Evolutionary conservation across 1,139 yeast genomes (phyloP).

Genomic region (Magnusiomyces magnusii): DNA sequence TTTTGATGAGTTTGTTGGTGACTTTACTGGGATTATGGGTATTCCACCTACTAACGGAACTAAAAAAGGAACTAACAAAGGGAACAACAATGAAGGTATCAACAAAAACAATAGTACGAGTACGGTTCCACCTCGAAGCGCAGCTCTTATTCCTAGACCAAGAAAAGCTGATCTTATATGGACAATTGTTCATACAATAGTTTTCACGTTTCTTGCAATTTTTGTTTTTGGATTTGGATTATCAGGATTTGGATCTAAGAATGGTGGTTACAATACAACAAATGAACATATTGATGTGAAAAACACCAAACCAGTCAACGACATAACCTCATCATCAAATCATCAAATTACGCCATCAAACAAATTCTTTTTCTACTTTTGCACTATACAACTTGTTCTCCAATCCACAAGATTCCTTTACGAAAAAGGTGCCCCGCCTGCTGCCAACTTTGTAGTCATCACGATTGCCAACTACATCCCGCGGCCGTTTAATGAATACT

Average conservation of each 20-base stretch:
- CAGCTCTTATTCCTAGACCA: slow-evolving; percentile 3
- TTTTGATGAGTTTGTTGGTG: slow-evolving; percentile 10
- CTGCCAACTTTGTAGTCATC: slow-evolving; percentile 23
- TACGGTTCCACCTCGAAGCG: slow-evolving; percentile 3
- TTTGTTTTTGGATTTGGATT: not conserved
- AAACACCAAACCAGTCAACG: not conserved
- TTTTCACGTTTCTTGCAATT: slow-evolving; percentile 9
- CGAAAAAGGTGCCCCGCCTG: slow-evolving; percentile 28
- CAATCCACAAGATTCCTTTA: slow-evolving; percentile 30
- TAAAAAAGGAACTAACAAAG: not conserved
- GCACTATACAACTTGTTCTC: slow-evolving; percentile 29
- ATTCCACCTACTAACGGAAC: slow-evolving; percentile 2
- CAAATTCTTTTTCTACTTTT: slow-evolving; percentile 24
- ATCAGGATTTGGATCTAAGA: not conserved
- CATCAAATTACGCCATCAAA: too few species aligned
- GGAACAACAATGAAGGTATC: not conserved
- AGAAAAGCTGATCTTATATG: slow-evolving; percentile 7
- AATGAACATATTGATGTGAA: not conserved
- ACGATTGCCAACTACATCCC: slow-evolving; percentile 30
- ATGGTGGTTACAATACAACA: not conserved
- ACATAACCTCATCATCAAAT: slow-evolving; percentile 11
- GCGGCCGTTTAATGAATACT: slow-evolving; percentile 24
- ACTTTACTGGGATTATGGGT: slow-evolving; percentile 14
- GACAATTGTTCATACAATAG: slow-evolving; percentile 10
- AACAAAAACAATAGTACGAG: not conserved